phyloP scores from a whole-genome alignment of 1,284 basidiomycete species.

The Earliella scabrosa region DNA sequence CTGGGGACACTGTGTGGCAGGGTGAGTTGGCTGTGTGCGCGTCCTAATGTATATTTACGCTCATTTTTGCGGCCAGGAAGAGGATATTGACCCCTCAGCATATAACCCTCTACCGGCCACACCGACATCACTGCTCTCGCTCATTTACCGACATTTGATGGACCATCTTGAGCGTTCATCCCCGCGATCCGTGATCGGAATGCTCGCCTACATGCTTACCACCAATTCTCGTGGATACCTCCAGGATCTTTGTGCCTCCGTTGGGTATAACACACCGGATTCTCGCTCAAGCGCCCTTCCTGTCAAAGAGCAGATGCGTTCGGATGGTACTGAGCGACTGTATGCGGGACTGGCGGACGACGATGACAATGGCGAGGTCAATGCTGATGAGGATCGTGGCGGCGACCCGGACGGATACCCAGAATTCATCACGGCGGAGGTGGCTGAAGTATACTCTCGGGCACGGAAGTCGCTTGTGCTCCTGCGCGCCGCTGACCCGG shows the following conservation, averaged over 20 bases:
- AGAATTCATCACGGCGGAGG: conserved; percentile 55
- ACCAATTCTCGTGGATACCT: conserved; percentile 65
- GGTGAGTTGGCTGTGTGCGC: conserved; percentile 43
- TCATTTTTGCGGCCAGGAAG: conserved; percentile 43
- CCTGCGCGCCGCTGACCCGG: conserved; percentile 61
- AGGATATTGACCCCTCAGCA: conserved; percentile 40
- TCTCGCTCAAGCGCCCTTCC: conserved; percentile 5
- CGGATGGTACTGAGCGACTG: not conserved
- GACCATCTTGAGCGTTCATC: conserved; percentile 57
- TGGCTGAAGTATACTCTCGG: conserved; percentile 55
- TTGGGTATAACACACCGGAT: conserved; percentile 53
- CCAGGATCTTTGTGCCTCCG: conserved; percentile 51
- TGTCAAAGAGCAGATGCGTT: conserved; percentile 17
- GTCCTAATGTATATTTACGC: not conserved
- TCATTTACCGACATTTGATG: conserved; percentile 54
- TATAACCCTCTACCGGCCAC: conserved; percentile 43
- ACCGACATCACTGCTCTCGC: conserved; percentile 55
- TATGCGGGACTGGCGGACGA: not conserved
- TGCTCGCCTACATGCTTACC: conserved; percentile 67
- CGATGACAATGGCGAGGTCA: conserved; percentile 8
- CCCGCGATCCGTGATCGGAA: conserved; percentile 46
- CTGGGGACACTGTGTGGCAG: conserved; percentile 58
- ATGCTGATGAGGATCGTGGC: conserved; percentile 20
- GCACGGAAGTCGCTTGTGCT: conserved; percentile 71
- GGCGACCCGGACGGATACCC: conserved; percentile 52